Conservation (phyloP, 2,329 filamentous ascomycete genomes). For the Neopestalotiopsis sp. region DNA sequence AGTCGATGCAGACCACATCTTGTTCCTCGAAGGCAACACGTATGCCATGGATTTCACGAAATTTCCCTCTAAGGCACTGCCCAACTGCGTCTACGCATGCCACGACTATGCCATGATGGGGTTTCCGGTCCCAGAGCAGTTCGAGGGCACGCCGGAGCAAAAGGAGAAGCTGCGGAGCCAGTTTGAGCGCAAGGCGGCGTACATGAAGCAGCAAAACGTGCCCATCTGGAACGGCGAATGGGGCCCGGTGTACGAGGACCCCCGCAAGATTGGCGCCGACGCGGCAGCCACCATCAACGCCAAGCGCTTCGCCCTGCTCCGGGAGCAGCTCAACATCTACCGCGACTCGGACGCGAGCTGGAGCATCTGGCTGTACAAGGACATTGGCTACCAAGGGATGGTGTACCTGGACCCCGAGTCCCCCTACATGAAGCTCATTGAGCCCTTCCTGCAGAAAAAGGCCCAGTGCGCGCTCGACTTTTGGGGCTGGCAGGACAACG, state of each 20-base stretch:
- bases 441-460: slow-evolving; percentile 61
- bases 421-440: slow-evolving; percentile 55
- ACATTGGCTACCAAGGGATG: slow-evolving; percentile 62
- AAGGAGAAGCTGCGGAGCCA: slow-evolving; percentile 43
- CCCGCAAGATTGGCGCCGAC: slow-evolving; percentile 41
- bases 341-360: slow-evolving; percentile 50
- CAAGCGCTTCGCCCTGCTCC: slow-evolving; percentile 45
- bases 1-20: slow-evolving; percentile 47
- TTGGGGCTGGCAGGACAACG: slow-evolving; percentile 7
- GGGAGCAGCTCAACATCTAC: slow-evolving; percentile 46
- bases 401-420: slow-evolving; percentile 51
- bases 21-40: slow-evolving; percentile 57
- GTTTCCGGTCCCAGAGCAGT: slow-evolving; percentile 46
- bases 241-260: slow-evolving; percentile 52
- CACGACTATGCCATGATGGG: slow-evolving; percentile 54
- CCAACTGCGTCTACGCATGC: slow-evolving; percentile 50
- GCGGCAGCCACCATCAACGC: slow-evolving; percentile 37
- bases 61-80: slow-evolving; percentile 41
- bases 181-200: slow-evolving; percentile 49
- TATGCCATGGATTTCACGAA: slow-evolving; percentile 56
- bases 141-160: slow-evolving; percentile 45
- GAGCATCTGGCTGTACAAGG: slow-evolving; percentile 66
- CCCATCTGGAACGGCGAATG: slow-evolving; percentile 57
- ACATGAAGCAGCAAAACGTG: slow-evolving; percentile 45
- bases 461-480: not conserved